A percentile compares a stretch with the other conserved stretches of the same genome.
Conservation (phyloP, 1,139 yeast genomes). For the Pichia terricola region DNA sequence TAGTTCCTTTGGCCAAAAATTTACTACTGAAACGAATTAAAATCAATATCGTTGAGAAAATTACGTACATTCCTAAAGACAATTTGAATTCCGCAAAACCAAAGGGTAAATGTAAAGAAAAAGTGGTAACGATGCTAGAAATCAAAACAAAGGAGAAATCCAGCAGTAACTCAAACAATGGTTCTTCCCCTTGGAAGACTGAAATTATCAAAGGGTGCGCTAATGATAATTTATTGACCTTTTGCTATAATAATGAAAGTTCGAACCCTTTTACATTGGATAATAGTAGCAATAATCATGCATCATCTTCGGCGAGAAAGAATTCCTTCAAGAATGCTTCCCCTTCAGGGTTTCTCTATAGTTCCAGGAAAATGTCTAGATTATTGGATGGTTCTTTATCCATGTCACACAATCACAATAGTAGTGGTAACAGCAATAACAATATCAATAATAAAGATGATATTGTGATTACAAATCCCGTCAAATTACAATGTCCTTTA, state of each 20-base stretch:
- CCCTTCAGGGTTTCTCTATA: constrained; percentile 6
- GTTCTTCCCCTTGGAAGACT: constrained; percentile 31
- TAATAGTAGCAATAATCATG: not conserved
- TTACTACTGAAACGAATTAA: constrained; percentile 63
- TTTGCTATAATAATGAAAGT: constrained; percentile 37
- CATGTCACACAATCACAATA: constrained; percentile 1
- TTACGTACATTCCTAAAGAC: constrained; percentile 48
- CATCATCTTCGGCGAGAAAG: not conserved
- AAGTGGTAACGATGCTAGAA: constrained; percentile 51
- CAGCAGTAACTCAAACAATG: constrained; percentile 2
- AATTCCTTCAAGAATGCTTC: not conserved
- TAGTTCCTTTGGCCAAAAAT: constrained; percentile 64
- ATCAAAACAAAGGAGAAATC: constrained; percentile 38
- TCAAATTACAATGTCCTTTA: constrained; percentile 27
- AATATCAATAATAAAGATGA: constrained; percentile 14
- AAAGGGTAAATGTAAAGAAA: constrained; percentile 37
- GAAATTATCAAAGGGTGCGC: constrained; percentile 52
- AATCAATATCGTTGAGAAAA: constrained; percentile 62
- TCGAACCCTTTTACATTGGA: not conserved
- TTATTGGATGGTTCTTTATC: constrained; percentile 9
- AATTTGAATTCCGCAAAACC: constrained; percentile 27
- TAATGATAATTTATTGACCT: constrained; percentile 50
- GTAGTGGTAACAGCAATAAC: not conserved
- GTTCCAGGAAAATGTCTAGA: constrained; percentile 14
- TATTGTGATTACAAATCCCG: constrained; percentile 26